Base-by-base conservation (phyloP, 352 stramenopile genomes). In the Halophytophthora batemanensis region DNA sequence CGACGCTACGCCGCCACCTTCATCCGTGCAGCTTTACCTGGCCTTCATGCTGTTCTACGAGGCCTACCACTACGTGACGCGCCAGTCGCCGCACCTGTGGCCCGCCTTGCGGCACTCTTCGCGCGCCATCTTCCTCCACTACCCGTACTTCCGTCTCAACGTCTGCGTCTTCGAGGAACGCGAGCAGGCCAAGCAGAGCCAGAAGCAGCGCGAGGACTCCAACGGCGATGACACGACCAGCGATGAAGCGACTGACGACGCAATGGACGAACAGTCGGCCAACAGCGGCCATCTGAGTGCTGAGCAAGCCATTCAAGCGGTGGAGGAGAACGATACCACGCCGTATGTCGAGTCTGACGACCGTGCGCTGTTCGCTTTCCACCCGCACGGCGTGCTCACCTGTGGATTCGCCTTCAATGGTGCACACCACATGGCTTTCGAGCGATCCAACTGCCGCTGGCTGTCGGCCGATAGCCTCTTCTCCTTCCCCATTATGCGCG, bases 391-490 rank as follows among this genome's bases (percentile, higher is more conserved):
- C 21, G 68, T 85, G n/a, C 52, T 86, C 14, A 73, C 71, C 6
- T 72, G 59, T 34, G 79, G 79, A 5, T 73, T 71, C 21, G 58
- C 50, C 0, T 50, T 77, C 31, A 88, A 90, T 34, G 77, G 70
- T 29, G 65, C 66, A 10, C 69, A 81, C 47, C 63, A 84, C 49
- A 54, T 57, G 42, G 64, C 61, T 3, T 90, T 85, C 36, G 49
- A 64, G 2, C 37, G 75, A 15, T 65, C 69, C 21, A 45, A 85
- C 23, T 61, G 67, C 19, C 59, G 59, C 18, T 90, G 80, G 80
- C 75, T 90, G 42, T 73, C 85, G 22, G 66, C 80, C n/a, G 71
- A 84, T 25, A 82, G 71, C 38, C 48, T 90, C 10, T 87, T 88
- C 35, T 72, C 65, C 61, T 73, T 88, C 53, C 77, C 80, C 0